Evolutionary conservation across 371 early-diverging fungal species (phyloP).

Genomic region (Rhizopus stolonifer): DNA sequence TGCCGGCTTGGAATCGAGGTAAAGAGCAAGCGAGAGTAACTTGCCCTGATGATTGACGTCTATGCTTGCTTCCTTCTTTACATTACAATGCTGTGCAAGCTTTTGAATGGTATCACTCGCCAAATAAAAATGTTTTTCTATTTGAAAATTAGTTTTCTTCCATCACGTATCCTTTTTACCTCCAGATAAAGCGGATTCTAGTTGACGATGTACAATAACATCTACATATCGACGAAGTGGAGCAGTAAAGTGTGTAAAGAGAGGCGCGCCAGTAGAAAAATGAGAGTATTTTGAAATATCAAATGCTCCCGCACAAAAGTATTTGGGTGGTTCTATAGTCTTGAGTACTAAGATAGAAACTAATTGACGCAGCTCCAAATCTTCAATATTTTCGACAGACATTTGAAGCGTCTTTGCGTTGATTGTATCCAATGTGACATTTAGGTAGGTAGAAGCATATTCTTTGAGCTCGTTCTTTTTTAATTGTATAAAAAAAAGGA

Average conservation of each 20-base stretch:
- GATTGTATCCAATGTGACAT: constrained; percentile 48
- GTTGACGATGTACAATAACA: constrained; percentile 88
- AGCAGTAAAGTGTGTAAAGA: constrained; percentile 91
- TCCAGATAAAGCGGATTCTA: constrained; percentile 36
- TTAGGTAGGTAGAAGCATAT: constrained; percentile 51
- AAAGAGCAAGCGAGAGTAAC: constrained; percentile 61
- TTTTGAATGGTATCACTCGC: constrained; percentile 49
- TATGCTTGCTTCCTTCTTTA: constrained; percentile 67
- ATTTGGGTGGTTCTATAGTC: constrained; percentile 83
- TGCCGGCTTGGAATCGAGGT: constrained; percentile 36
- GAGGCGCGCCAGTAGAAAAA: constrained; percentile 72
- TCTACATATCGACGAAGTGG: constrained; percentile 96
- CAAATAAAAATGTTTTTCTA: constrained; percentile 59
- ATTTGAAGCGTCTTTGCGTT: constrained; percentile 59
- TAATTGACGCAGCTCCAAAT: constrained; percentile 44
- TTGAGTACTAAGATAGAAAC: constrained; percentile 66
- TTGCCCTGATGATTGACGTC: constrained; percentile 73
- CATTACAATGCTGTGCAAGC: constrained; percentile 71
- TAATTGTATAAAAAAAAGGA: too few relatives aligned
- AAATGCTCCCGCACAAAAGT: constrained; percentile 82
- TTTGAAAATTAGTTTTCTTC: constrained; percentile 20
- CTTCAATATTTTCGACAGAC: constrained; percentile 67
- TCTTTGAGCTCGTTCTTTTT: constrained; percentile 38
- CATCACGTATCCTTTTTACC: constrained; percentile 36
- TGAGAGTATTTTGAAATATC: constrained; percentile 69